Conservation (phyloP, 2,329 filamentous ascomycete genomes). For the Scedosporium dehoogii region DNA sequence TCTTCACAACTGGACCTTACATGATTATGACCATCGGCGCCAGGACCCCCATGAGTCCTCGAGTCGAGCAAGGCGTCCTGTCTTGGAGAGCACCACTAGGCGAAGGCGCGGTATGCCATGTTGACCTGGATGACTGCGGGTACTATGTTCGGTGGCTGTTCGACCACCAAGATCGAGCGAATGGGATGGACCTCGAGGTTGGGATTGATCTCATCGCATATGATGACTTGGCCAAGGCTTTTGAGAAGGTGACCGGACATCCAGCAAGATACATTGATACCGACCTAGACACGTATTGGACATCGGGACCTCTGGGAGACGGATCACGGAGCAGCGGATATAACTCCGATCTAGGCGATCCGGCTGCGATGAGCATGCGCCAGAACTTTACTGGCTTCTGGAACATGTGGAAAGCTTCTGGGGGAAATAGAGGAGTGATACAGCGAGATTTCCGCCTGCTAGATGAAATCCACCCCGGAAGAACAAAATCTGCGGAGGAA, state of each 20-base stretch:
- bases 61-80: slow-evolving; percentile 27
- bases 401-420: slow-evolving; percentile 32
- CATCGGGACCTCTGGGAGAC: slow-evolving; percentile 5
- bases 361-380: slow-evolving; percentile 25
- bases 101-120: slow-evolving; percentile 28
- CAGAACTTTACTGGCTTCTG: slow-evolving; percentile 43
- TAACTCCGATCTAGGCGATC: slow-evolving; percentile 19
- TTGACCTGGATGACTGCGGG: slow-evolving; percentile 35
- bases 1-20: slow-evolving; percentile 35
- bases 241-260: slow-evolving; percentile 30
- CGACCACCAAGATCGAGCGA: slow-evolving; percentile 30
- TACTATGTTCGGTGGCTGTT: slow-evolving; percentile 38
- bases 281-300: slow-evolving; percentile 24
- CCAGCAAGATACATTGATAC: slow-evolving; percentile 28
- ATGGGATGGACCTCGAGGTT: slow-evolving; percentile 34
- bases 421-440: slow-evolving; percentile 29
- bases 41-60: slow-evolving; percentile 27
- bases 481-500: slow-evolving; percentile 37
- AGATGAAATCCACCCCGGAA: slow-evolving; percentile 38
- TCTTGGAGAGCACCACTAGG: slow-evolving; percentile 31
- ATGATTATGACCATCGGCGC: slow-evolving; percentile 31
- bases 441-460: slow-evolving; percentile 36
- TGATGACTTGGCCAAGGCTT: slow-evolving; percentile 28
- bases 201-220: slow-evolving; percentile 30
- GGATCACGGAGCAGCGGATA: slow-evolving; percentile 18